A percentile compares a stretch with the other conserved stretches of the same genome.
phyloP scores from a whole-genome alignment of 345 rosid genomes.

The Schrenkiella parvula region DNA sequence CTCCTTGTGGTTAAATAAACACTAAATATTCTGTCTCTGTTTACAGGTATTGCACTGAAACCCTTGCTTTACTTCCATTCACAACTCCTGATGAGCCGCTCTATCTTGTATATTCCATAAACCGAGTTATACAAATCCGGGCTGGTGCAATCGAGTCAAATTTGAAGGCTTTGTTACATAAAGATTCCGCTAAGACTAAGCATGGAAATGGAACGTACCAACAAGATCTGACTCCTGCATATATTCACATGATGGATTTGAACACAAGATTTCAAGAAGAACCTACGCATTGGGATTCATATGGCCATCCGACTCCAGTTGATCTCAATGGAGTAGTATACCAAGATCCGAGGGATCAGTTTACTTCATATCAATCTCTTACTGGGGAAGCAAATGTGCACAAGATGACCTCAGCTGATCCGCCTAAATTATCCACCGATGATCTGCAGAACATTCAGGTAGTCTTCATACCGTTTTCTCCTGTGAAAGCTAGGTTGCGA shows the following conservation, averaged over 20 bases:
- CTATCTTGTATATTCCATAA: conserved; percentile 81
- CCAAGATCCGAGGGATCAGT: conserved; percentile 44
- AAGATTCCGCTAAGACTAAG: conserved; percentile 40
- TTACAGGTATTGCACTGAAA: conserved; percentile 93
- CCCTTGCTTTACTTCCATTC: conserved; percentile 90
- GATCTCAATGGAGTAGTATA: conserved; percentile 60
- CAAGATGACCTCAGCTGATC: conserved; percentile 34
- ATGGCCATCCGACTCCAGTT: conserved; percentile 37
- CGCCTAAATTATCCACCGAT: conserved; percentile 49
- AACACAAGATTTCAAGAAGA: conserved; percentile 50
- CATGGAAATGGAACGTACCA: conserved; percentile 50
- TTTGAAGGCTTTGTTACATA: conserved; percentile 67
- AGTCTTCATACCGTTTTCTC: conserved; percentile 1
- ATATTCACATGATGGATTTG: conserved; percentile 47
- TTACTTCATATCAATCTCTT: conserved; percentile 27
- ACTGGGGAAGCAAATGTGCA: conserved; percentile 38
- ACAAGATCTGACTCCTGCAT: conserved; percentile 32
- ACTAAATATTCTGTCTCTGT: conserved; percentile 21
- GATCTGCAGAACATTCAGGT: conserved; percentile 83
- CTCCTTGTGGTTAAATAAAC: neutral
- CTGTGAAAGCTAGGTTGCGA: neutral
- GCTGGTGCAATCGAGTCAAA: conserved; percentile 93
- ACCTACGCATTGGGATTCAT: conserved; percentile 30
- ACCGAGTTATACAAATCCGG: conserved; percentile 91
- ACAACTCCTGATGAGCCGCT: conserved; percentile 97